Evolutionary conservation across 768 basidiomycete genomes (phyloP).

Genomic region (Naganishia kalamii): DNA sequence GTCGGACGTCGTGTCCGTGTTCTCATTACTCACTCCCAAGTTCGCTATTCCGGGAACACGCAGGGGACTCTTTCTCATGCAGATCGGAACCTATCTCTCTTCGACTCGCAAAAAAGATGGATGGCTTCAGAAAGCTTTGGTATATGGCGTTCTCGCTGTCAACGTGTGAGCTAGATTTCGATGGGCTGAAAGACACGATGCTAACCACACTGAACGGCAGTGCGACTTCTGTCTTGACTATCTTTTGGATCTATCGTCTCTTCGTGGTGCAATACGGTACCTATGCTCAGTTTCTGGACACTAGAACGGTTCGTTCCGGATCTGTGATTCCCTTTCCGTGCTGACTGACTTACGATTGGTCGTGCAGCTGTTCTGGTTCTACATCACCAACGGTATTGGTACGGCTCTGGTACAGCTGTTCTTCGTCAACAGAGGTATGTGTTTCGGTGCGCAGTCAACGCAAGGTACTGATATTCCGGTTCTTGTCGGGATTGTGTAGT

Average conservation of each 20-base stretch:
- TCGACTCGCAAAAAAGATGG: not conserved
- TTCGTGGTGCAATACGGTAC: conserved; percentile 15
- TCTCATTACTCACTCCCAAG: not conserved
- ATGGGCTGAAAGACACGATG: not conserved
- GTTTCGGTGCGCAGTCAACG: not conserved
- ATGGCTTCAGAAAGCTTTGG: not conserved
- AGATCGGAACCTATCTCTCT: conserved; percentile 1
- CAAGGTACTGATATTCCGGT: not conserved
- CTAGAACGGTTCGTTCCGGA: conserved; percentile 1
- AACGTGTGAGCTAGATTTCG: not conserved
- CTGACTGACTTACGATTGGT: no score
- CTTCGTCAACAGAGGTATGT: conserved; percentile 17
- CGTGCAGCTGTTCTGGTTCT: conserved; percentile 19
- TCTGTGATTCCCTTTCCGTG: no score
- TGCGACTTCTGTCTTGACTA: not conserved
- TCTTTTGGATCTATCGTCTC: conserved; percentile 15
- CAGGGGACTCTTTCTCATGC: conserved; percentile 16
- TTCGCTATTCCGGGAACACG: not conserved
- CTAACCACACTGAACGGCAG: not conserved
- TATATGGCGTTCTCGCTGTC: not conserved
- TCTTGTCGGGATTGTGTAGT: not conserved
- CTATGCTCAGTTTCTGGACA: conserved; percentile 11
- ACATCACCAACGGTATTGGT: conserved; percentile 13
- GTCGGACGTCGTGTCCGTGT: not conserved
- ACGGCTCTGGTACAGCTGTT: conserved; percentile 14